Evolutionary conservation across 805 yeast species (phyloP), one percentile per base, ranked within the genome.

Genomic region (Metschnikowia similis): DNA sequence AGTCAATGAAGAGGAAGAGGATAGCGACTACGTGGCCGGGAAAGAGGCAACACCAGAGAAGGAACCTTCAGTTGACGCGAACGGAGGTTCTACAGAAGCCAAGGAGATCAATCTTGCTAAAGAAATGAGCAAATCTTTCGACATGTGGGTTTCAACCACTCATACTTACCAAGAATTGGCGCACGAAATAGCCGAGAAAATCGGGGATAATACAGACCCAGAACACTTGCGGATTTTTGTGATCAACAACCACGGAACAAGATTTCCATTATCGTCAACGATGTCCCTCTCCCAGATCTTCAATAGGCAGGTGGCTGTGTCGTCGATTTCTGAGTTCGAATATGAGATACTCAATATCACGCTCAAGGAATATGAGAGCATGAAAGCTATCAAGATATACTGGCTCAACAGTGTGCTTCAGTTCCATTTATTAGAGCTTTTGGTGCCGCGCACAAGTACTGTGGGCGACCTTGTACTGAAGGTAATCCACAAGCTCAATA

Each of bases 291-390:
- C 76, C 49, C 72, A 71, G 61, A 54, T 72, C 8, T 71, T 79
- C 55, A 69, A 72, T 6, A 72, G 70, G 55, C 62, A 64, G 28
- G 72, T 74, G 35, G 72, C 81, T 1, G 76, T 74, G 21, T 70
- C 77, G 7, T 77, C 75, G 39, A 63, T 70, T 4, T 65, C 69
- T 13, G 59, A 62, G 17, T 78, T 92, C 50, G 84, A 84, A 56
- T 92, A 87, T 63, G 97, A 92, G 61, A 67, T 85, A 1, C 74
- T 94, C 60, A 86, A 82, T 41, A 82, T 90, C 40, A 82, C 91
- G 1, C 70, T 92, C 48, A 76, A 72, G 34, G 95, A 89, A 54
- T 79, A 85, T 59, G 99, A 94, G 66, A 82, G 79, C 54, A 79
- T 89, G 83, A 80, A 81, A 51, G 66, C 81, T 4, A 67, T 91